Conservation (phyloP, 768 basidiomycete species). For the Hericium alpestre region DNA sequence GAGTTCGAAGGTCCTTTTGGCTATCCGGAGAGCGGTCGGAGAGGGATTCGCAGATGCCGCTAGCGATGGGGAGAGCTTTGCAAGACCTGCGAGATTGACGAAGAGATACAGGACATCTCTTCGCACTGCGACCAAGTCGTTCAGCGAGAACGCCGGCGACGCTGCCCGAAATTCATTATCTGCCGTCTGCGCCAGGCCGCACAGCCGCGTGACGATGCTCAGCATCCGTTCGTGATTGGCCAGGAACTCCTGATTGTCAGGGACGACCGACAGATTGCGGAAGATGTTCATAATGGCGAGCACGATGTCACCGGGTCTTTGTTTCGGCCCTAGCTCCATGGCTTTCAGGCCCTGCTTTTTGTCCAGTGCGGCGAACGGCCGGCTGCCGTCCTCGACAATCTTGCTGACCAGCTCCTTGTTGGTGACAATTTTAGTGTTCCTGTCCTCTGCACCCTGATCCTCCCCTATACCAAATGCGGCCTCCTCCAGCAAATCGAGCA, state of each 20-base stretch:
- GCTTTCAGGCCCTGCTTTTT: slow-evolving; percentile 41
- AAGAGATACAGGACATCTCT: slow-evolving; percentile 70
- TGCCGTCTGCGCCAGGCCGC: slow-evolving; percentile 24
- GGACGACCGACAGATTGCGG: slow-evolving; percentile 72
- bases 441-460: slow-evolving; percentile 10
- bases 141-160: slow-evolving; percentile 53
- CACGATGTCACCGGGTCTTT: slow-evolving; percentile 59
- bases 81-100: slow-evolving; percentile 42
- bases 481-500: slow-evolving; percentile 81
- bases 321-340: slow-evolving; percentile 41
- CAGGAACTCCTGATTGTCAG: slow-evolving; percentile 61
- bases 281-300: slow-evolving; percentile 68
- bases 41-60: slow-evolving; percentile 28
- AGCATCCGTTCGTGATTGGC: slow-evolving; percentile 54
- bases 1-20: slow-evolving; percentile 51
- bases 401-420: slow-evolving; percentile 53
- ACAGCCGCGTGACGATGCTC: slow-evolving; percentile 60
- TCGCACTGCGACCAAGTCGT: slow-evolving; percentile 62
- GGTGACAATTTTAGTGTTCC: slow-evolving; percentile 35
- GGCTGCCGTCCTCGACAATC: slow-evolving; percentile 45
- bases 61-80: slow-evolving; percentile 35
- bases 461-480: slow-evolving; percentile 52
- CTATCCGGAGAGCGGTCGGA: slow-evolving; percentile 31
- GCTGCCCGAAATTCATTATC: slow-evolving; percentile 24
- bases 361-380: slow-evolving; percentile 50